phyloP scores from a whole-genome alignment of 169 alveolate genomes.

The Eimeria zaria region DNA sequence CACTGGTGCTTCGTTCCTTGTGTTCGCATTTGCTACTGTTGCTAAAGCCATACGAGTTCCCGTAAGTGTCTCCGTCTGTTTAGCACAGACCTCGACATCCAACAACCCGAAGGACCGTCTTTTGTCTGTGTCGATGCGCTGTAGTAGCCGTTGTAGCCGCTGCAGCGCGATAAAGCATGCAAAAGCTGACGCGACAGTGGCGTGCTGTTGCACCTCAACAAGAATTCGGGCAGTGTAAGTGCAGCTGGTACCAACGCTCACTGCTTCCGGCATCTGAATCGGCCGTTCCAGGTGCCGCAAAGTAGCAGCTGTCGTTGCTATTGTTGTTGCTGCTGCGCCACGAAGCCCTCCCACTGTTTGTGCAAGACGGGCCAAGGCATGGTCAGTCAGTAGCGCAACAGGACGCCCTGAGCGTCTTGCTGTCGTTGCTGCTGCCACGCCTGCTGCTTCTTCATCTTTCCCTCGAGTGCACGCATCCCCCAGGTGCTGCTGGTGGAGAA shows the following conservation, averaged over 20 bases:
- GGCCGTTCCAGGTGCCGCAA: not conserved
- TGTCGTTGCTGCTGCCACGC: not conserved
- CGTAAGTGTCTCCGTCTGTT: not conserved
- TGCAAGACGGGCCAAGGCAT: slow-evolving; percentile 37
- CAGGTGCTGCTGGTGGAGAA: slow-evolving; percentile 43
- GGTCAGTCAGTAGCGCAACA: not conserved
- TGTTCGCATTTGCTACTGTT: not conserved
- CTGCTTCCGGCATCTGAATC: not conserved
- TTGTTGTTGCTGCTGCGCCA: slow-evolving; percentile 28
- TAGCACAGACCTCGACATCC: slow-evolving; percentile 6
- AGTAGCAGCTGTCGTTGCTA: slow-evolving; percentile 1
- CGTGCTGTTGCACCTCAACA: slow-evolving; percentile 76
- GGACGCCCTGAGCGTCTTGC: not conserved
- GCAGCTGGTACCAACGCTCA: not conserved
- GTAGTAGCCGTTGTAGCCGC: slow-evolving; percentile 81
- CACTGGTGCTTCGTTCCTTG: slow-evolving; percentile 16
- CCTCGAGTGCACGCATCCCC: slow-evolving; percentile 7
- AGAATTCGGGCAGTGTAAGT: slow-evolving; percentile 22
- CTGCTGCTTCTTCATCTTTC: not conserved
- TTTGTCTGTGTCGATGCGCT: slow-evolving; percentile 2
- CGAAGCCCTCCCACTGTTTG: slow-evolving; percentile 62
- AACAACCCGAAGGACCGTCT: slow-evolving; percentile 4
- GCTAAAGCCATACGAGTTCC: not conserved
- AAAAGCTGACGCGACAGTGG: slow-evolving; percentile 75
- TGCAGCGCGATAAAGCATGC: slow-evolving; percentile 44